phyloP scores from a whole-genome alignment of 768 basidiomycete species.

The Phaeotremella fagi region DNA sequence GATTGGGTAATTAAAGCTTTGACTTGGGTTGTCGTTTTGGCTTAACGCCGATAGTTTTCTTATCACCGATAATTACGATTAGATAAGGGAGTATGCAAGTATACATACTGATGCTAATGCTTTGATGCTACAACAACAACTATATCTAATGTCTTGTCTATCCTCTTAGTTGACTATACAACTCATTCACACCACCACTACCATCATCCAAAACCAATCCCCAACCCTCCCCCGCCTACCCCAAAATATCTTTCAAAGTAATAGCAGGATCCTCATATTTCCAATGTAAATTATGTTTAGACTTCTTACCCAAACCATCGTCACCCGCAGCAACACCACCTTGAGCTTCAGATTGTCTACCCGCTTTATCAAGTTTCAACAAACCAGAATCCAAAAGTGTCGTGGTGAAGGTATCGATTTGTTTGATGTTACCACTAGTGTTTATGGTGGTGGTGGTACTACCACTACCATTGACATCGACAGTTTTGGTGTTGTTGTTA shows the following conservation, averaged over 20 bases:
- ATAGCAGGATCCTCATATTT: conserved; percentile 45
- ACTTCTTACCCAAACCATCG: conserved; percentile 21
- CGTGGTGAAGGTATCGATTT: conserved; percentile 2
- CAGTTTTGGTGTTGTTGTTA: too few relatives aligned
- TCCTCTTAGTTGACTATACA: too few relatives aligned
- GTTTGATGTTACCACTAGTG: not conserved
- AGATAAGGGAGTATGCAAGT: not conserved
- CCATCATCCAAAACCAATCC: too few relatives aligned
- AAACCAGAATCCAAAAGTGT: conserved; percentile 14
- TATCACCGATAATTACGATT: not conserved
- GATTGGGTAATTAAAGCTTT: not conserved
- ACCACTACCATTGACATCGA: too few relatives aligned
- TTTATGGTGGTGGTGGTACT: too few relatives aligned
- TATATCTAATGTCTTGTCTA: too few relatives aligned
- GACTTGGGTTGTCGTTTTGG: too few relatives aligned
- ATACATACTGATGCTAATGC: not conserved
- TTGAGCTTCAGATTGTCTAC: conserved; percentile 22
- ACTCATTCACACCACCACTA: too few relatives aligned
- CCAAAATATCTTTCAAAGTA: conserved; percentile 38
- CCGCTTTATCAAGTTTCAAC: conserved; percentile 34
- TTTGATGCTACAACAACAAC: too few relatives aligned
- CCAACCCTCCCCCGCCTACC: conserved; percentile 17
- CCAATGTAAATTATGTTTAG: conserved; percentile 42
- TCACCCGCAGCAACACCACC: conserved; percentile 13
- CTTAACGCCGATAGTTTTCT: not conserved